Evolutionary conservation across 805 yeast species (phyloP), one percentile per base, ranked within the genome.

Genomic region (Lachancea sp.): DNA sequence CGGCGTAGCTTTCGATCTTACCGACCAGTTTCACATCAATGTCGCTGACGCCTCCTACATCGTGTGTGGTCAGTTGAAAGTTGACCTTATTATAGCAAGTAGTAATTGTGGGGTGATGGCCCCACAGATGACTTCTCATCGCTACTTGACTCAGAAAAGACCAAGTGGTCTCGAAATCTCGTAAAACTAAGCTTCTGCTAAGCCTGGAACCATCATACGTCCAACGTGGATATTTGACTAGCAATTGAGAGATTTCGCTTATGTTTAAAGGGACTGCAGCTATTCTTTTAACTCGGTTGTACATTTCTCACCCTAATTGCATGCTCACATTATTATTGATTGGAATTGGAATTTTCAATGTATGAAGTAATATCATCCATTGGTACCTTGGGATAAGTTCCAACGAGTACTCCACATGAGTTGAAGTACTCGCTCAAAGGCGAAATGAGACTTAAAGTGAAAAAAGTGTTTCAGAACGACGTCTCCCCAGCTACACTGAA

Each of bases 21-120:
- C 59, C 61, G 1, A 89, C 90, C 52, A 83, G 50, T 40, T 70
- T 65, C 32, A 82, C 48, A 52, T 83, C 94, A 18, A 70, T 51
- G 16, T 71, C 72, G n/a, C 81, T 72, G 8, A 76, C 44, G 4
- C 74, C 72, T 17, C 63, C 59, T 0, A 69, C 63, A 54, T 83
- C 92, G 51, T 83, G 92, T 0, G 90, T 83, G 1, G 79, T 73
- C 28, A 82, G 55, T 19, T 65, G 63, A 3, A 83, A 45, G 12
- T 65, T 62, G 1, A 82, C 83, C 22, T 65, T 61, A 45, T 77
- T 83, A 52, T 82, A 83, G 0, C 77, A 71, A 3, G 82, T 82
- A 0, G 65, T 68, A 9, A 83, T 74, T 0, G 78, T 77, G 0
- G 92, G 90, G 55, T 83, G 94, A 51, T 83, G 90, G 3, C 77